A percentile compares a stretch with the other conserved stretches of the same genome.
These are phyloP conservation scores for Yarrowia porcina DNA, from an alignment of 805 yeast species.

Conservation along the genomic window DNA sequence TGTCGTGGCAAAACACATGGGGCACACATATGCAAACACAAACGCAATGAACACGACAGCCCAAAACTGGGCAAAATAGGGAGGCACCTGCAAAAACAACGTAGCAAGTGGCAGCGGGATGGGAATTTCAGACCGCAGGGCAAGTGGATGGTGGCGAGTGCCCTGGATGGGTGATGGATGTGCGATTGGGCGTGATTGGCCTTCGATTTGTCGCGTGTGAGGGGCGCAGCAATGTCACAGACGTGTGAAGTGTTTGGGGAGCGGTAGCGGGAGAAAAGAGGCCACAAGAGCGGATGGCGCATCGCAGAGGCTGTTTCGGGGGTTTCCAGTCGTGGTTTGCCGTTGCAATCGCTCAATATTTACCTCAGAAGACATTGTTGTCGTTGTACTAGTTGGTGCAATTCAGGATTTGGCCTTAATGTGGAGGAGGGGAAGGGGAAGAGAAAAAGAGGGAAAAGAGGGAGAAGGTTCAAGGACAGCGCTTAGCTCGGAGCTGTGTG, in stretches of 20 bases:
- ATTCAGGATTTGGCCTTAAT: slow-evolving; percentile 25
- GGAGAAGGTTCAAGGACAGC: slow-evolving; percentile 24
- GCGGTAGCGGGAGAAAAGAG: neutral
- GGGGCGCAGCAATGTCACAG: slow-evolving; percentile 25
- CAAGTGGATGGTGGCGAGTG: neutral
- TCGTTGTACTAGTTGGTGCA: slow-evolving; percentile 24
- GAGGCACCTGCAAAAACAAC: neutral
- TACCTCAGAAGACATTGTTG: slow-evolving; percentile 26
- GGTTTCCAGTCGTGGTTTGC: slow-evolving; percentile 6
- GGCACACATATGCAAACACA: slow-evolving; percentile 25
- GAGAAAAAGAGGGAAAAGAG: slow-evolving; percentile 26
- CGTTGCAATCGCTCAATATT: slow-evolving; percentile 18
- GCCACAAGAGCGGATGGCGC: neutral
- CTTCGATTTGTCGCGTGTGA: slow-evolving; percentile 20
- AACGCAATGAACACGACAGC: slow-evolving; percentile 22
- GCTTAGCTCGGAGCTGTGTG: slow-evolving; percentile 22
- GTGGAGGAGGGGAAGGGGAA: slow-evolving; percentile 26
- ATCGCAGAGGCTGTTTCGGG: neutral
- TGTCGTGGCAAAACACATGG: slow-evolving; percentile 25
- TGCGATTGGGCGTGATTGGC: slow-evolving; percentile 11
- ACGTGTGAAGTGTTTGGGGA: slow-evolving; percentile 9
- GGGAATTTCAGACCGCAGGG: neutral
- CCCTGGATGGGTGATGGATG: neutral
- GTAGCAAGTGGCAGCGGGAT: neutral
- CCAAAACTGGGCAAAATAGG: slow-evolving; percentile 19